These are phyloP conservation scores for Discostella pseudostelligera DNA, from an alignment of 108 stramenopile species.

Conservation along the genomic window DNA sequence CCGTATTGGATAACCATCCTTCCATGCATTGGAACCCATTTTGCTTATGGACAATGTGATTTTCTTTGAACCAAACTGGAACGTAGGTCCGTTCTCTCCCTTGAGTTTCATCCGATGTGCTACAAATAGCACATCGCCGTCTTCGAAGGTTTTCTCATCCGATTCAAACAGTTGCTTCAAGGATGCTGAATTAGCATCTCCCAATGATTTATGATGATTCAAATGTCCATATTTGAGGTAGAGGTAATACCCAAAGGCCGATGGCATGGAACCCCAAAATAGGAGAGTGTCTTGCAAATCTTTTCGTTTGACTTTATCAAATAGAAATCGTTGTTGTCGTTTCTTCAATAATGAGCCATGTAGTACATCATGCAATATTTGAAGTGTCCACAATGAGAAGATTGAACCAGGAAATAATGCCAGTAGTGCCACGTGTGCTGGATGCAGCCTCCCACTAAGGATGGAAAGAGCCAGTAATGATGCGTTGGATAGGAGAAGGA, in stretches of 20 bases:
- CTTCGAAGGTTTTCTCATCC: constrained; percentile 63
- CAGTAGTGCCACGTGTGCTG: constrained; percentile 29
- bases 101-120: constrained; percentile 79
- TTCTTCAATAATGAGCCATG: constrained; percentile 66
- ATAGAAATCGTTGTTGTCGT: constrained; percentile 5
- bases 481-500: constrained; percentile 55
- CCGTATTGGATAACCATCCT: constrained; percentile 38
- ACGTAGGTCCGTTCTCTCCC: constrained; percentile 63
- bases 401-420: constrained; percentile 70
- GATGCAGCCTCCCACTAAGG: constrained; percentile 27
- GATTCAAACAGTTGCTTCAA: constrained; percentile 64
- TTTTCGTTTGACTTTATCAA: constrained; percentile 32
- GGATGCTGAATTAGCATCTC: constrained; percentile 52
- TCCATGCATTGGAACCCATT: constrained; percentile 63
- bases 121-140: constrained; percentile 81
- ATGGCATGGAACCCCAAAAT: constrained; percentile 75
- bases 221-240: constrained; percentile 78
- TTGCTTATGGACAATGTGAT: constrained; percentile 62
- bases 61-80: constrained; percentile 32
- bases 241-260: constrained; percentile 72
- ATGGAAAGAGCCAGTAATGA: constrained; percentile 50
- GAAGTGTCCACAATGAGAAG: constrained; percentile 72
- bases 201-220: constrained; percentile 68
- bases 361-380: constrained; percentile 67
- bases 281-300: constrained; percentile 49